Percentiles rank a stretch among this genome's conserved stretches.
phyloP scores from a whole-genome alignment of 2,329 filamentous ascomycete species.

The Aspergillus hortae region DNA sequence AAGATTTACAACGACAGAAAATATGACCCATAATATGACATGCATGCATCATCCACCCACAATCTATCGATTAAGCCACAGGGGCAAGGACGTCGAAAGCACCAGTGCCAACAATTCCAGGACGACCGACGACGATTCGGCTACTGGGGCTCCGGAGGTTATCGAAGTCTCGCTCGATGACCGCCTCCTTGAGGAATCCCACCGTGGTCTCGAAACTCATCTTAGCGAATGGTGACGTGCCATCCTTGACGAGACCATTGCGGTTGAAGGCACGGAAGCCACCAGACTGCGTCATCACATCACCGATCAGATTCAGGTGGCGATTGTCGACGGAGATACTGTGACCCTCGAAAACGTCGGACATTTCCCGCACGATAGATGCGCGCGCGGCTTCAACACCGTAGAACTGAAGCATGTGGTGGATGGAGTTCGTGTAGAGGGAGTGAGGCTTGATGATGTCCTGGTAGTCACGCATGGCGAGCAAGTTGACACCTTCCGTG shows the following conservation, averaged over 20 bases:
- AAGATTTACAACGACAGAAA: conserved; percentile 17
- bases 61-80: conserved; percentile 34
- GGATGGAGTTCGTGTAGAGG: conserved; percentile 90
- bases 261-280: conserved; percentile 90
- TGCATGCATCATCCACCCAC: conserved; percentile 7
- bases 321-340: conserved; percentile 88
- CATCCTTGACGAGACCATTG: conserved; percentile 73
- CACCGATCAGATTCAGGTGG: conserved; percentile 91
- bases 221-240: conserved; percentile 90
- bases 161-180: conserved; percentile 86
- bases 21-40: conserved; percentile 11
- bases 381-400: conserved; percentile 89
- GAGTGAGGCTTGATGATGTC: conserved; percentile 81
- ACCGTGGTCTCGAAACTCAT: conserved; percentile 99
- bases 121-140: conserved; percentile 79
- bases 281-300: conserved; percentile 95
- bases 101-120: conserved; percentile 83
- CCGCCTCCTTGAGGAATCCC: conserved; percentile 86
- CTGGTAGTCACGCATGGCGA: conserved; percentile 84
- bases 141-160: conserved; percentile 80
- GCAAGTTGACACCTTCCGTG: conserved; percentile 81
- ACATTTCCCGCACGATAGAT: conserved; percentile 82
- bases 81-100: conserved; percentile 78
- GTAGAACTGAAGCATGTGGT: conserved; percentile 77
- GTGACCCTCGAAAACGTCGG: conserved; percentile 81